A percentile compares a stretch with the other conserved stretches of the same genome.
These are phyloP conservation scores for Phaeolepiota aurea DNA, from an alignment of 768 basidiomycete species.

Conservation along the genomic window DNA sequence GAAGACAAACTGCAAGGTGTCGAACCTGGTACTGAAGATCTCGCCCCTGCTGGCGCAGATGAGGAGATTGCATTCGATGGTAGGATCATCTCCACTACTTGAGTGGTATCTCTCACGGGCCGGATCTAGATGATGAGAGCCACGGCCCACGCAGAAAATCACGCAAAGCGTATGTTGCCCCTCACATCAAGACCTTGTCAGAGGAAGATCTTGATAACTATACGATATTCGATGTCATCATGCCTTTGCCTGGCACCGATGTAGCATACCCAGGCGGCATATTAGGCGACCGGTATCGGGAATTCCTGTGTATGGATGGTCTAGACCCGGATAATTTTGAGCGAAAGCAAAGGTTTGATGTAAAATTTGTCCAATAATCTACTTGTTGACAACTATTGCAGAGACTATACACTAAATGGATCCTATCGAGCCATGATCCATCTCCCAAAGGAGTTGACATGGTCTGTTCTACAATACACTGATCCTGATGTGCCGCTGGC, in stretches of 20 bases:
- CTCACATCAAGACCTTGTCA: conserved; percentile 69
- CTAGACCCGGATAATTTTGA: conserved; percentile 86
- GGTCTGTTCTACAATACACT: conserved; percentile 81
- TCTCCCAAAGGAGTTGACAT: conserved; percentile 72
- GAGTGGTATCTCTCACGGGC: too few relatives aligned
- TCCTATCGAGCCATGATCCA: conserved; percentile 92
- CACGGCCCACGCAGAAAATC: conserved; percentile 22
- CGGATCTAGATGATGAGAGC: conserved; percentile 14
- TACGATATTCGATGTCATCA: conserved; percentile 89
- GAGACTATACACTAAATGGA: conserved; percentile 88
- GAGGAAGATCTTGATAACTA: conserved; percentile 74
- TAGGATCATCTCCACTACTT: too few relatives aligned
- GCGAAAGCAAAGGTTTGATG: conserved; percentile 85
- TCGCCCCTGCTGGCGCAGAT: conserved; percentile 22
- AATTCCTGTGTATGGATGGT: conserved; percentile 79
- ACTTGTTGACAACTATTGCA: conserved; percentile 19
- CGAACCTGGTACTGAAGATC: conserved; percentile 27
- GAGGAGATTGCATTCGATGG: conserved; percentile 8
- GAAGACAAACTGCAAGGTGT: conserved; percentile 22
- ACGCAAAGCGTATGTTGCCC: conserved; percentile 53
- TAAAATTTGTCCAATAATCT: neutral
- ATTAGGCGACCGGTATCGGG: conserved; percentile 79
- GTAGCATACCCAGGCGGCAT: conserved; percentile 86
- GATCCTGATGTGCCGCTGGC: conserved; percentile 89
- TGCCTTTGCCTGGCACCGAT: conserved; percentile 95